Percentiles rank a stretch among this genome's conserved stretches.
Evolutionary conservation across 2,329 filamentous ascomycete genomes (phyloP).

Genomic region (Gremmenia infestans): DNA sequence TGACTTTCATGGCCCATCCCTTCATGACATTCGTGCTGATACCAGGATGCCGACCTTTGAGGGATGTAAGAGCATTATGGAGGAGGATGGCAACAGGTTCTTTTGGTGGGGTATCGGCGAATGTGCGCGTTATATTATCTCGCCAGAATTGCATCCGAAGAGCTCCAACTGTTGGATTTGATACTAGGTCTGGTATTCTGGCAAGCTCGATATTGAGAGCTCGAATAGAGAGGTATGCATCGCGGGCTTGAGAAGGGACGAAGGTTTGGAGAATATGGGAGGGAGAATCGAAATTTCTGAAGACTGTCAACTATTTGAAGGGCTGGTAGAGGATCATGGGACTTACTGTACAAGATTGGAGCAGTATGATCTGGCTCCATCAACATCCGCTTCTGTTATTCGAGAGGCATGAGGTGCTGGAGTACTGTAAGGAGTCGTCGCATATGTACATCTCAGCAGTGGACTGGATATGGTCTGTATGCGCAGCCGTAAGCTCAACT

Average conservation of each 20-base stretch:
- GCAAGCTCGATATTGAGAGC: conserved; percentile 92
- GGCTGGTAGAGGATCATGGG: not conserved
- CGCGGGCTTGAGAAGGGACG: conserved; percentile 66
- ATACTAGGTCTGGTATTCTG: conserved; percentile 83
- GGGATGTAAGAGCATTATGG: conserved; percentile 62
- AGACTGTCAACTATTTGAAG: conserved; percentile 12
- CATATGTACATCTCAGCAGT: conserved; percentile 23
- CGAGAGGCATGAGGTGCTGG: conserved; percentile 28
- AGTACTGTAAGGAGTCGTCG: conserved; percentile 29
- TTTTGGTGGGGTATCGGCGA: conserved; percentile 73
- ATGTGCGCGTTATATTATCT: conserved; percentile 73
- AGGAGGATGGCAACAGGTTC: conserved; percentile 88
- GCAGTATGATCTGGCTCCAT: conserved; percentile 31
- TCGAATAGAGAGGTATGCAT: conserved; percentile 85
- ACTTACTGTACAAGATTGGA: conserved; percentile 31
- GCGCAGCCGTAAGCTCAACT: conserved; percentile 22
- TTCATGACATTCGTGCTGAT: conserved; percentile 45
- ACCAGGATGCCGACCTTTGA: conserved; percentile 41
- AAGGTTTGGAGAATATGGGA: conserved; percentile 84
- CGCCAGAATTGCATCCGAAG: conserved; percentile 96
- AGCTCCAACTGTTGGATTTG: conserved; percentile 77
- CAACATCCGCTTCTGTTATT: conserved; percentile 31
- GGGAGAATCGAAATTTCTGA: conserved; percentile 80
- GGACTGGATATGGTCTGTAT: conserved; percentile 8
- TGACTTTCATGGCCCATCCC: conserved; percentile 71